Conservation (phyloP, 768 basidiomycete genomes). For the Mycena latifolia region DNA sequence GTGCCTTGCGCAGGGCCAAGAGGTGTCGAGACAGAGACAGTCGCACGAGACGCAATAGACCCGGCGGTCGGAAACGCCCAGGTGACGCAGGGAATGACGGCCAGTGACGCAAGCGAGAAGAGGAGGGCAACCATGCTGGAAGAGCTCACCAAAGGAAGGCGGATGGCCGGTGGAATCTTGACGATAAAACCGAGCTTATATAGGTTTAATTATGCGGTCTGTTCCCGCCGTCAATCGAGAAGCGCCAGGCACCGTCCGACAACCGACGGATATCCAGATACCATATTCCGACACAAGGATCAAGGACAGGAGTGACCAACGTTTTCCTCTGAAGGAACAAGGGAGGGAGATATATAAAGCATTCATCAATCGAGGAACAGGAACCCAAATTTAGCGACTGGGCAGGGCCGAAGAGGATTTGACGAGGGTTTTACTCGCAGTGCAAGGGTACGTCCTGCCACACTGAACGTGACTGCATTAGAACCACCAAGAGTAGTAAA, state of each 20-base stretch:
- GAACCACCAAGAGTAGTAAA: too few relatives aligned
- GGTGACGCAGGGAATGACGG: slow-evolving; percentile 1
- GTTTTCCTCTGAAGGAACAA: slow-evolving; percentile 25
- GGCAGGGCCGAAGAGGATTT: background rate
- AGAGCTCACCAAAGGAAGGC: background rate
- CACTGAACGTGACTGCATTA: too few relatives aligned
- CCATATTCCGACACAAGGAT: background rate
- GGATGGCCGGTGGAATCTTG: background rate
- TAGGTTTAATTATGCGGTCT: slow-evolving; percentile 5
- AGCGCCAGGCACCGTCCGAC: slow-evolving; percentile 23
- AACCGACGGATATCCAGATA: background rate
- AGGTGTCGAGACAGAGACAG: slow-evolving; percentile 50
- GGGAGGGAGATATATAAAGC: background rate
- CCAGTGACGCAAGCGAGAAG: background rate
- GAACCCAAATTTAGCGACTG: slow-evolving; percentile 28
- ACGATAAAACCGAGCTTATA: slow-evolving; percentile 5
- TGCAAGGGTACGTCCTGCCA: too few relatives aligned
- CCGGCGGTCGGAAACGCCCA: slow-evolving; percentile 9
- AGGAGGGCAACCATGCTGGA: slow-evolving; percentile 16
- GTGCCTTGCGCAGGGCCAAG: slow-evolving; percentile 71
- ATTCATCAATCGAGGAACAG: slow-evolving; percentile 30
- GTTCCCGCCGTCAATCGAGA: slow-evolving; percentile 5
- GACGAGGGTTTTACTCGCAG: too few relatives aligned
- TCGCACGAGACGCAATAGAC: background rate
- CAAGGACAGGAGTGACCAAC: background rate